Evolutionary conservation across 495 filamentous ascomycete species (phyloP), one percentile per base, ranked within the genome.

Genomic region (Tetracladium marchalianum): DNA sequence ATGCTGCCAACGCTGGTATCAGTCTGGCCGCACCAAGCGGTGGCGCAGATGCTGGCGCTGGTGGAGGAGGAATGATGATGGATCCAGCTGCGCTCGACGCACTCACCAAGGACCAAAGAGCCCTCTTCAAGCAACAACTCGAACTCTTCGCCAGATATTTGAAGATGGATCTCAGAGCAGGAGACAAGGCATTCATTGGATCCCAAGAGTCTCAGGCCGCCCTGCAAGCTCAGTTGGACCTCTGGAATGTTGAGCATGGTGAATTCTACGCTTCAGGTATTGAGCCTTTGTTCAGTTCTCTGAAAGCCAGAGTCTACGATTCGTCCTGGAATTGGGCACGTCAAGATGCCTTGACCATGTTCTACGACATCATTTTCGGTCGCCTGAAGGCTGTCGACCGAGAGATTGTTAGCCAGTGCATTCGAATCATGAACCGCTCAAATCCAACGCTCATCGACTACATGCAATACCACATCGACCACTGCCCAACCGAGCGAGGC

Each of bases 381-480:
- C 78, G 93, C 39, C 76, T 99, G 17, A 80, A 86, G 68, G 86
- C 82, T 17, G 85, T 99, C 11, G 92, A 99, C 56, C 85, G 92
- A 41, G 92, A 99, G 65, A 99, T 96, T 60, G 92, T 99, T 56
- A 94, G 89, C 63, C 89, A 85, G 57, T 97, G 92, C 66, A 99
- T 99, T 60, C 84, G 84, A 47, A 89, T 99, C 68, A 99, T 99
- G 92, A 99, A 96, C 70, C 84, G 90, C 22, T 94, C 92, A 18
- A 99, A 95, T 58, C 93, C 92, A 1, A 78, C 83, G 15, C 80
- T 99, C 9, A 75, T 99, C 38, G 90, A 99, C 52, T 97, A 96
- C 67, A 99, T 99, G 92, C 93, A 97, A 56, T 96, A 99, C 54
- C 92, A 99, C 70, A 97, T 99, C 63, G 93, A 99, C 59, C 89